Evolutionary conservation across 768 basidiomycete genomes (phyloP).

Genomic region (Tricholoma sp.): DNA sequence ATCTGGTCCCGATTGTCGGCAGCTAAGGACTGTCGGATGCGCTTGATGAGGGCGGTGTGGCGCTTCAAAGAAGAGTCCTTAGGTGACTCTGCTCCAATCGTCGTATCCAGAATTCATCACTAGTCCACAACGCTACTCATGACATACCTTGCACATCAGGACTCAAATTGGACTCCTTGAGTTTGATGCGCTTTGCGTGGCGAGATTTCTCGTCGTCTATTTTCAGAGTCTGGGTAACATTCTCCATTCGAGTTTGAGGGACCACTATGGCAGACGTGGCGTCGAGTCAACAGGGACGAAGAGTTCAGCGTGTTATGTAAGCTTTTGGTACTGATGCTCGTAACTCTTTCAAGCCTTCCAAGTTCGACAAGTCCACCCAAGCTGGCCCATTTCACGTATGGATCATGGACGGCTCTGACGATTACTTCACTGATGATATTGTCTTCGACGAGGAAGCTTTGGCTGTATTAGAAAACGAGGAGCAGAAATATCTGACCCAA

Average conservation of each 20-base stretch:
- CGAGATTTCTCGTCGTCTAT: conserved; percentile 45
- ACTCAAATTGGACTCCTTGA: conserved; percentile 54
- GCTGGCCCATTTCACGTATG: background rate
- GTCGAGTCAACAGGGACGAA: background rate
- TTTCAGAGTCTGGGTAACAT: conserved; percentile 23
- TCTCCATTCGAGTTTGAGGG: conserved; percentile 25
- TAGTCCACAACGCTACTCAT: background rate
- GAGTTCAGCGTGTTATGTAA: background rate
- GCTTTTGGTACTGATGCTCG: too few species aligned
- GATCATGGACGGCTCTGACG: conserved; percentile 58
- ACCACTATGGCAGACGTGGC: background rate
- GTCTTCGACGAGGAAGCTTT: conserved; percentile 58
- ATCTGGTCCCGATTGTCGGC: conserved; percentile 80
- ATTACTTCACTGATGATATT: conserved; percentile 60
- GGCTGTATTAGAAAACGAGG: conserved; percentile 57
- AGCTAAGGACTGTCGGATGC: conserved; percentile 82
- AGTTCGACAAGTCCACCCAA: background rate
- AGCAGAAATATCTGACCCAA: conserved; percentile 37
- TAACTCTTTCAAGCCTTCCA: too few species aligned
- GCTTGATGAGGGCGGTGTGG: conserved; percentile 93
- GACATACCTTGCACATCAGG: conserved; percentile 43
- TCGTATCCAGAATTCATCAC: background rate
- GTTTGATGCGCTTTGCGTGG: conserved; percentile 48
- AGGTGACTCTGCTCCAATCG: conserved; percentile 45
- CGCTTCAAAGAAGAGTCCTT: conserved; percentile 95